Conservation (phyloP, 2,329 filamentous ascomycete species). For the Dactylellina cionopaga region DNA sequence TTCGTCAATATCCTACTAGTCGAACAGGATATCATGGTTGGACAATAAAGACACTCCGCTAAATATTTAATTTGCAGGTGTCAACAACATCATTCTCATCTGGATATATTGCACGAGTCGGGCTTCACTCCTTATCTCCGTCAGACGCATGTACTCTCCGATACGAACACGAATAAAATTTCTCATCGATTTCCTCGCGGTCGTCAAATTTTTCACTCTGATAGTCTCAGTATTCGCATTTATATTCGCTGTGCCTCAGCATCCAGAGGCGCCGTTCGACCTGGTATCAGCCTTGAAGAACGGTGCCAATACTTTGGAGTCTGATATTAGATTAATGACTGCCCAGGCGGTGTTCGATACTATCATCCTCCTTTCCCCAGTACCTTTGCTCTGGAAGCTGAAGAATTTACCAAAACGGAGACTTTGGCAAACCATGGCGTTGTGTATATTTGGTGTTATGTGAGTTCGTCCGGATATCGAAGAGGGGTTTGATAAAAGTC, state of each 20-base stretch:
- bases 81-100: slow-evolving; percentile 36
- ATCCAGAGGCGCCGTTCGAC: slow-evolving; percentile 37
- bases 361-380: slow-evolving; percentile 25
- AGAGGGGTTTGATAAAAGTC: neutral
- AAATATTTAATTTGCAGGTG: slow-evolving; percentile 11
- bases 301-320: slow-evolving; percentile 9
- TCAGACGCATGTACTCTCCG: slow-evolving; percentile 47
- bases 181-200: slow-evolving; percentile 39
- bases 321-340: slow-evolving; percentile 29
- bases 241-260: slow-evolving; percentile 35
- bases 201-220: slow-evolving; percentile 33
- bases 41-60: neutral
- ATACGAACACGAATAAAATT: slow-evolving; percentile 40
- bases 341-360: slow-evolving; percentile 39
- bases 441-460: slow-evolving; percentile 36
- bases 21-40: neutral
- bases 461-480: slow-evolving; percentile 10
- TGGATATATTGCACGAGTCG: slow-evolving; percentile 47
- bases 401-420: slow-evolving; percentile 29
- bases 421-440: slow-evolving; percentile 7
- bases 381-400: slow-evolving; percentile 45
- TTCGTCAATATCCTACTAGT: neutral
- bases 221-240: slow-evolving; percentile 32
- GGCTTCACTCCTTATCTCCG: slow-evolving; percentile 43
- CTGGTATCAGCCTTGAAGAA: slow-evolving; percentile 31